A percentile compares a stretch with the other conserved stretches of the same genome.
These are phyloP conservation scores for Monilinia fructigena DNA, from an alignment of 2,329 filamentous ascomycete species.

Conservation along the genomic window DNA sequence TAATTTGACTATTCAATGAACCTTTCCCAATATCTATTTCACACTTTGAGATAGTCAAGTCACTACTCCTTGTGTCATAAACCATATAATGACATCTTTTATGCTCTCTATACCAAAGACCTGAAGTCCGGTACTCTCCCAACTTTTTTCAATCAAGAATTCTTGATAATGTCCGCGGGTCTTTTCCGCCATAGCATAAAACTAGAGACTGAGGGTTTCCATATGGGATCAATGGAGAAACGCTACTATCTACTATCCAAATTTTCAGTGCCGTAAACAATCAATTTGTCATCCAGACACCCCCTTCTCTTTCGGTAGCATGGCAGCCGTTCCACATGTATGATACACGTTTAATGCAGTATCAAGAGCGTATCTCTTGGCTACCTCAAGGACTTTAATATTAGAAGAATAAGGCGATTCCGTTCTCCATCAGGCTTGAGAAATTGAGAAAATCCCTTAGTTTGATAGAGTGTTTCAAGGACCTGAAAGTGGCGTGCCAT, in stretches of 20 bases:
- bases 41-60: background rate
- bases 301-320: slow-evolving; percentile 20
- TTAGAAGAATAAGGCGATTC: slow-evolving; percentile 8
- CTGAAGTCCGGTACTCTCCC: background rate
- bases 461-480: slow-evolving; percentile 16
- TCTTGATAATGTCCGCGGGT: background rate
- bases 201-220: background rate
- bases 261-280: slow-evolving; percentile 23
- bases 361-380: slow-evolving; percentile 13
- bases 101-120: background rate
- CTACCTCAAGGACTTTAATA: background rate
- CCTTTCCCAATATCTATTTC: background rate
- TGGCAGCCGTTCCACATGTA: slow-evolving; percentile 10
- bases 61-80: background rate
- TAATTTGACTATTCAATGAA: too few relatives aligned
- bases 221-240: background rate
- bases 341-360: slow-evolving; percentile 7
- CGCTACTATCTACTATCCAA: slow-evolving; percentile 28
- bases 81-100: background rate
- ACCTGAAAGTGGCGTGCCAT: slow-evolving; percentile 10
- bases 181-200: background rate
- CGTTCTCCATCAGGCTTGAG: slow-evolving; percentile 15
- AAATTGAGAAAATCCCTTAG: background rate
- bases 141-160: background rate
- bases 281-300: slow-evolving; percentile 27